phyloP scores from a whole-genome alignment of 352 stramenopile genomes.

The Phytopythium montanum region DNA sequence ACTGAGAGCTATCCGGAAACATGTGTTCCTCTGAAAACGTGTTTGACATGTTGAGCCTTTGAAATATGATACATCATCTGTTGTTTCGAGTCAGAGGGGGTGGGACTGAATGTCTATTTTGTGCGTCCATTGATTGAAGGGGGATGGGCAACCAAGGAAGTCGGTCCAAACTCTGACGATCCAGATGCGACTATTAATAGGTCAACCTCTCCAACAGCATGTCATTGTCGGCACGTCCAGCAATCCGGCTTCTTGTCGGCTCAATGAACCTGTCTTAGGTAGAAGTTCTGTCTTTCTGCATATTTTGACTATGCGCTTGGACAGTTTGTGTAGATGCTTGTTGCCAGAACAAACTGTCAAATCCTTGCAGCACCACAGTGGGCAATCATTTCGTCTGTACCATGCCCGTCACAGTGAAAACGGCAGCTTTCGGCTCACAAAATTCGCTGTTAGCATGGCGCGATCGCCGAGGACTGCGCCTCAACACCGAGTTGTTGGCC shows the following conservation, averaged over 20 bases:
- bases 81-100: neutral
- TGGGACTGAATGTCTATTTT: neutral
- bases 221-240: neutral
- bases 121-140: neutral
- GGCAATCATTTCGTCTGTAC: no score
- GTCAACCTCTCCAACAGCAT: constrained; percentile 2
- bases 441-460: neutral
- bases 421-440: no score
- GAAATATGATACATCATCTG: no score
- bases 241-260: no score
- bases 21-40: no score
- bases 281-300: neutral
- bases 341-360: neutral
- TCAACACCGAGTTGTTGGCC: neutral
- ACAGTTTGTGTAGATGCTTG: neutral
- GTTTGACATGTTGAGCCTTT: neutral
- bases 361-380: constrained; percentile 1
- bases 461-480: neutral
- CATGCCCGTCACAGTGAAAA: no score
- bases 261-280: neutral
- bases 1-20: no score
- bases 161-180: constrained; percentile 5
- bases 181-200: neutral
- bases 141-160: constrained; percentile 5
- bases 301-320: neutral